Base-by-base conservation (phyloP, 2,329 filamentous ascomycete genomes). In the Magnaporthiopsis poae region DNA sequence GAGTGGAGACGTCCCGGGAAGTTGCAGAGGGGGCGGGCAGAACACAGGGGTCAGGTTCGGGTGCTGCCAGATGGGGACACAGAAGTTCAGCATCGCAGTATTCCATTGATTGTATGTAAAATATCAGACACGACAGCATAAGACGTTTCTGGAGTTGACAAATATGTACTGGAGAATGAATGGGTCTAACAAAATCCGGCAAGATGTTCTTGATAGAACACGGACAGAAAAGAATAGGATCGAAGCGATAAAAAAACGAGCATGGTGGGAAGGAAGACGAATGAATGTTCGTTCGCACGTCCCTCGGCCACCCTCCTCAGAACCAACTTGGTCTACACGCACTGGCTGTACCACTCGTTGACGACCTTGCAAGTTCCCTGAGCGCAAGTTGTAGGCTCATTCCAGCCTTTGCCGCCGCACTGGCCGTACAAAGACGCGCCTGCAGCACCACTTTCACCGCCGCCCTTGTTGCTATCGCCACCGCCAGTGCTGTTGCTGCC, bases 271-370 rank as follows among this genome's bases (percentile, higher is more conserved):
- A 12, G 46, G 39, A 62, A 9, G 12, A 36, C 18, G 18, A 25
- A 15, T 13, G 33, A 4, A 31, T 31, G 8, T 13, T 36, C 35
- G 35, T 36, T 36, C 8, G 61, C 33, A 18, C 31, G 7, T 5
- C 35, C 25, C 61, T n/a, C 35, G 9, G 11, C 31, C 8, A 62
- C n/a, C 61, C 11, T n/a, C 61, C 21, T 36, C 61, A 13, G 21
- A 39, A 36, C 25, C 12, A 25, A 36, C 39, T 36, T n/a, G 15
- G 5, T 11, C 62, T 63, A 63, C n/a, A 46, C 29, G 62, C 35
- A 63, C n/a, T 63, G 62, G n/a, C 62, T 63, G 62, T 63, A 29
- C 35, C 35, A 63, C 62, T 63, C 35, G 33, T 63, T 63, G 35
- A 12, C 11, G 35, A 9, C 33, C 62, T 46, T 63, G 35, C 62